Evolutionary conservation across 345 rosid species (phyloP).

Genomic region (Salix brachista): DNA sequence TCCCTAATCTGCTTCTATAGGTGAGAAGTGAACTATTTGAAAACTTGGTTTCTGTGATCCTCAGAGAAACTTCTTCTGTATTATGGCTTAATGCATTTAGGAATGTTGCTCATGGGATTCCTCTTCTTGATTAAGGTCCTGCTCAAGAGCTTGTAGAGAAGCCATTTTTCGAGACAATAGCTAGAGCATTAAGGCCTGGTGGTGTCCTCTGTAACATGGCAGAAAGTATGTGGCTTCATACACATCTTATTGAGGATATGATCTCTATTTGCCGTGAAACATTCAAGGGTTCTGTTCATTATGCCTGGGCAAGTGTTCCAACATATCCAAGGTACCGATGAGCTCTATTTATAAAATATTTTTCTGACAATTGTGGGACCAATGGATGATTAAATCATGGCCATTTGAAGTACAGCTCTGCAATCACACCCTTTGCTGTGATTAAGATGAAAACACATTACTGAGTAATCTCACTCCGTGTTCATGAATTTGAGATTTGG

Average conservation of each 20-base stretch:
- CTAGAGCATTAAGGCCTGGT: constrained; percentile 80
- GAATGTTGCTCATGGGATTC: background rate
- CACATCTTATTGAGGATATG: constrained; percentile 88
- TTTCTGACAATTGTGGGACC: background rate
- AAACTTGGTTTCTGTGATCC: background rate
- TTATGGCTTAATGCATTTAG: background rate
- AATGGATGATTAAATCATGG: background rate
- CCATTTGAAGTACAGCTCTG: background rate
- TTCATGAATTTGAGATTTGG: background rate
- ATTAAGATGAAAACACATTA: too few species aligned
- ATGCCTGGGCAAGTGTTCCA: constrained; percentile 97
- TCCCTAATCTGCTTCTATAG: background rate
- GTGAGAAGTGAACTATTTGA: background rate
- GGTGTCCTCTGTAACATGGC: constrained; percentile 97
- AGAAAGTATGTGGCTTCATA: constrained; percentile 98
- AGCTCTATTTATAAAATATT: background rate
- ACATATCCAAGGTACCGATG: constrained; percentile 79
- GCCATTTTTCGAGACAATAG: constrained; percentile 82
- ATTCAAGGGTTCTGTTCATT: constrained; percentile 78
- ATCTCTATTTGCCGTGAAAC: constrained; percentile 62
- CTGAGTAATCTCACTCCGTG: too few species aligned
- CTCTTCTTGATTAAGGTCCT: constrained; percentile 54
- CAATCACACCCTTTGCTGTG: background rate
- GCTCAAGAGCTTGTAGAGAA: constrained; percentile 91
- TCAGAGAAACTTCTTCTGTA: background rate